Conservation (phyloP, 73 alveolate genomes). For the Stentor roeselii region DNA sequence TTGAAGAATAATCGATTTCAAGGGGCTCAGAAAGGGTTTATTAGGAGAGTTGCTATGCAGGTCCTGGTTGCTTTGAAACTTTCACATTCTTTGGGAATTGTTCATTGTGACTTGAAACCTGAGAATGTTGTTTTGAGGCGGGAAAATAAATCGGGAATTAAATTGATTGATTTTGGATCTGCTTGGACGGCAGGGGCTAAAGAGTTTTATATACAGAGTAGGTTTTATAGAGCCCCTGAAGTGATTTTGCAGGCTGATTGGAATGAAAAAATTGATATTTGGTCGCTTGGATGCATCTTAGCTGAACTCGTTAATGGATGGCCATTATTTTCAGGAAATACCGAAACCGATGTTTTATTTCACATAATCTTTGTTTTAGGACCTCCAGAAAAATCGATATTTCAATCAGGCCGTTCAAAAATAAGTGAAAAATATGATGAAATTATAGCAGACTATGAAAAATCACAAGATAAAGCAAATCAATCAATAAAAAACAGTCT, state of each 20-base stretch:
- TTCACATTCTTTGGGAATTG: slow-evolving; percentile 39
- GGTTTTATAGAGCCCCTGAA: slow-evolving; percentile 97
- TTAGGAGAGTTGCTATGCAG: slow-evolving; percentile 63
- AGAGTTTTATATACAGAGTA: slow-evolving; percentile 72
- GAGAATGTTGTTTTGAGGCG: slow-evolving; percentile 20
- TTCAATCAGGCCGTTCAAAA: neutral
- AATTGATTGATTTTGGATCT: slow-evolving; percentile 82
- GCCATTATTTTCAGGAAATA: slow-evolving; percentile 89
- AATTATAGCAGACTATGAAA: neutral
- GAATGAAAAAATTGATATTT: slow-evolving; percentile 90
- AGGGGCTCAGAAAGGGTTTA: slow-evolving; percentile 62
- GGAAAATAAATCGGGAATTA: slow-evolving; percentile 44
- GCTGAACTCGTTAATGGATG: slow-evolving; percentile 83
- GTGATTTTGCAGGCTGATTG: slow-evolving; percentile 85
- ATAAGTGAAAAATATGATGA: neutral
- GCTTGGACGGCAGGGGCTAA: slow-evolving; percentile 61
- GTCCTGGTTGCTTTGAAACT: slow-evolving; percentile 55
- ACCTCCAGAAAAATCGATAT: neutral
- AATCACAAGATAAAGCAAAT: neutral
- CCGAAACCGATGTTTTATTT: slow-evolving; percentile 37
- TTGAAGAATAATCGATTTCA: slow-evolving; percentile 53
- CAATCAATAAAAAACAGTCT: neutral
- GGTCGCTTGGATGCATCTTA: slow-evolving; percentile 94
- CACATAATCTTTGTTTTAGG: neutral
- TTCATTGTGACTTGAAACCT: slow-evolving; percentile 24